Base-by-base conservation (phyloP, 106 monocot species). In the Dendrobium catenatum region DNA sequence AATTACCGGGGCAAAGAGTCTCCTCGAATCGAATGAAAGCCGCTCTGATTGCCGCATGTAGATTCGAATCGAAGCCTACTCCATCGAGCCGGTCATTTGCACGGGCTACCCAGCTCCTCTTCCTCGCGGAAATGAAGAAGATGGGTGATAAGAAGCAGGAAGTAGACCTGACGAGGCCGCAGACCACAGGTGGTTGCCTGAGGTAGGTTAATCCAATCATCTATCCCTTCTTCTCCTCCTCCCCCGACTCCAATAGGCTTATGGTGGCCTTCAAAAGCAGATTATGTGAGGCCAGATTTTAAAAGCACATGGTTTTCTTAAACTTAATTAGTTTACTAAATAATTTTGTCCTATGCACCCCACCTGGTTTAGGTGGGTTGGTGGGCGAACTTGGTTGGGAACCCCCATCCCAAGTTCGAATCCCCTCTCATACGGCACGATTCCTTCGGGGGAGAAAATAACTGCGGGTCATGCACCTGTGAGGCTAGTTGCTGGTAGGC, bases 21-120 rank as follows among this genome's bases (percentile, higher is more conserved):
- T 72, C 72, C 72, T 72, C 37, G 40, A 72, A 72, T 15, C 72
- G 72, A 40, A 72, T 22, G 37, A 3, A 40, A 72, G 72, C 72
- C 16, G 72, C 72, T 72, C 40, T 29, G 16, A 72, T 29, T 72
- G 72, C 72, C 40, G 72, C 72, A 33, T 72, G n/a, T 4, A 72
- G 13, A 40, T 72, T 72, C 40, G 16, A 5, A 4, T 72, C 40
- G 37, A 37, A 33, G 40, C 37, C 20, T 72, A 0, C 40, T 29
- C 37, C 72, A 37, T 15, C 72, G 11, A 72, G 72, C 1, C 37
- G 72, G 17, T 9, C 40, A 72, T 33, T 27, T 15, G 40, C 40
- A 5, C 72, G 2, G 40, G 72, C 72, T 72, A 37, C 16, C 16
- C 40, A 16, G 16, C 18, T 29, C 72, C 27, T 72, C 72, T 72